phyloP scores from a whole-genome alignment of 208 protist species.

The Leishmania gerbilli region DNA sequence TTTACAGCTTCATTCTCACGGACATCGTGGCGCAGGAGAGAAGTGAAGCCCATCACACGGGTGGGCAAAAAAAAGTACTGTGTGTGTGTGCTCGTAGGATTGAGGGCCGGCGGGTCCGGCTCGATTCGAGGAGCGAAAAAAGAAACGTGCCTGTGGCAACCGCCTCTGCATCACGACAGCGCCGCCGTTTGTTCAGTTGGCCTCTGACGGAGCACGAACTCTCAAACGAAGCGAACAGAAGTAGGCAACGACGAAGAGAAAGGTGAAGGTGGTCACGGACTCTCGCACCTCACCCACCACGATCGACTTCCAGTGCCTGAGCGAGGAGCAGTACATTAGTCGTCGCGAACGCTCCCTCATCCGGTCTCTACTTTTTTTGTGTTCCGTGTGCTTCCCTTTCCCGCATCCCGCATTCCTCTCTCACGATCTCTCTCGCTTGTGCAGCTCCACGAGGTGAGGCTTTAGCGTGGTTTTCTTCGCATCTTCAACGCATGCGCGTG shows the following conservation, averaged over 20 bases:
- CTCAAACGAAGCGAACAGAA: background rate
- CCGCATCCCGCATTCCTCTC: background rate
- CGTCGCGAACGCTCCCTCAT: background rate
- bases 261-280: background rate
- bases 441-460: background rate
- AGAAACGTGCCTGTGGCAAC: background rate
- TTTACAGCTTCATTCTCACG: background rate
- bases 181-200: background rate
- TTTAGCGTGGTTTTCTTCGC: constrained; percentile 4
- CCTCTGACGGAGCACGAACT: background rate
- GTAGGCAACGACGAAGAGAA: background rate
- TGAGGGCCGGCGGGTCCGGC: background rate
- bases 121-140: background rate
- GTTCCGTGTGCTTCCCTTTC: background rate
- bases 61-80: background rate
- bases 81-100: background rate
- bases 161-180: background rate
- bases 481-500: background rate
- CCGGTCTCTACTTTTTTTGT: constrained; percentile 4
- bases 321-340: background rate
- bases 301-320: background rate
- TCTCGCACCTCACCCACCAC: background rate
- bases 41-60: background rate
- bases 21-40: background rate
- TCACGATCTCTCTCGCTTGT: background rate